Evolutionary conservation across 1,284 basidiomycete species (phyloP).

Genomic region (Xanthoconium separans): DNA sequence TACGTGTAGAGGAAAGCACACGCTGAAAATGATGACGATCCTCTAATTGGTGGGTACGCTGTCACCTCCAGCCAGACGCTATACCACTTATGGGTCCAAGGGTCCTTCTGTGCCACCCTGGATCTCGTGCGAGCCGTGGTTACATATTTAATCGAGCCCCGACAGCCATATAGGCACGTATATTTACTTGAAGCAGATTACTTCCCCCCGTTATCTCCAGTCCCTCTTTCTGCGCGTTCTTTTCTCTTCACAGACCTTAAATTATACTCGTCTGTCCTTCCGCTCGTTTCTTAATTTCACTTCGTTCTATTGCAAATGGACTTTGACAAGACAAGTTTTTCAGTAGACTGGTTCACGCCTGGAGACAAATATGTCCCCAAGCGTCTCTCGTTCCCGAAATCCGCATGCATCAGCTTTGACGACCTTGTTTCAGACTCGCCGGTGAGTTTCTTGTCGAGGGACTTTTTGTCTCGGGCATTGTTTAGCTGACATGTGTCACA

Average conservation of each 20-base stretch:
- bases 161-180: no score
- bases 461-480: background rate
- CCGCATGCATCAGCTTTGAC: constrained; percentile 32
- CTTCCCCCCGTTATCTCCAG: background rate
- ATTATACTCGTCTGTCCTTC: constrained; percentile 4
- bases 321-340: constrained; percentile 34
- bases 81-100: constrained; percentile 14
- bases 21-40: constrained; percentile 10
- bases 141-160: no score
- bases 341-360: constrained; percentile 32
- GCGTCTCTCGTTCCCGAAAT: constrained; percentile 35
- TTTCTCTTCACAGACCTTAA: constrained; percentile 7
- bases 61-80: constrained; percentile 1
- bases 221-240: background rate
- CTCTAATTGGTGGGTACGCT: background rate
- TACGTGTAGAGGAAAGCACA: constrained; percentile 6
- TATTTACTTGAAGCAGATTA: constrained; percentile 2
- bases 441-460: constrained; percentile 14
- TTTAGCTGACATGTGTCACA: constrained; percentile 17
- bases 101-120: constrained; percentile 21
- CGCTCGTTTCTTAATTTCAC: constrained; percentile 8
- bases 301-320: constrained; percentile 23
- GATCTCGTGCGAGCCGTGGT: constrained; percentile 4
- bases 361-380: constrained; percentile 26
- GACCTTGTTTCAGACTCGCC: constrained; percentile 30